These are phyloP conservation scores for Schwanniomyces etchellsii DNA, from an alignment of 1,139 yeast genomes.

Conservation along the genomic window DNA sequence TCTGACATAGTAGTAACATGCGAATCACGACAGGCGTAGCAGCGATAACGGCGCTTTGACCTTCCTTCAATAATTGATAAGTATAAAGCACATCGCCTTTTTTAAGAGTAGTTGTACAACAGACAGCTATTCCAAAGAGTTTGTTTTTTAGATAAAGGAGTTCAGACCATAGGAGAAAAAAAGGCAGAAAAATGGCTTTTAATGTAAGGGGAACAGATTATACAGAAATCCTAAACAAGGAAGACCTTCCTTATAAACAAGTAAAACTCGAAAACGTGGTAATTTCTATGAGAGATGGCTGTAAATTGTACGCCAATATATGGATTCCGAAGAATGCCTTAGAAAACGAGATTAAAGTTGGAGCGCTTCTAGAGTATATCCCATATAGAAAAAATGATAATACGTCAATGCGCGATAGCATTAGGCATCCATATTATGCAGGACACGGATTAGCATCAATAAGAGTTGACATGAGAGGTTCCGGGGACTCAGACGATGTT, in stretches of 20 bases:
- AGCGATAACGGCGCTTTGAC: no score
- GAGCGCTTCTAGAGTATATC: conserved; percentile 33
- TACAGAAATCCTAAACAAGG: conserved; percentile 14
- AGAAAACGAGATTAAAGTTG: conserved; percentile 17
- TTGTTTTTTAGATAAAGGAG: no score
- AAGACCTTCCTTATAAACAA: conserved; percentile 19
- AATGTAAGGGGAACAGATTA: conserved; percentile 19
- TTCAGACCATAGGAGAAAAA: no score
- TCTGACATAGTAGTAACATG: no score
- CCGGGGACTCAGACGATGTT: conserved; percentile 33
- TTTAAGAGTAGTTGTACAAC: no score
- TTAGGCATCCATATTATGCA: conserved; percentile 38
- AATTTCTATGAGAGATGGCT: conserved; percentile 30
- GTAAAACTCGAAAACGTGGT: conserved; percentile 23
- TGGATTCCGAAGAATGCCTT: conserved; percentile 30
- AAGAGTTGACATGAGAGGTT: conserved; percentile 39
- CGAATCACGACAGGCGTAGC: no score
- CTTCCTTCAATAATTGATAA: no score
- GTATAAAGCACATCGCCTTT: no score
- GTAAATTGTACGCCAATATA: conserved; percentile 26
- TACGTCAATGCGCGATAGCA: conserved; percentile 34
- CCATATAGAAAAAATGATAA: conserved; percentile 39
- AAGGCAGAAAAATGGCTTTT: background rate
- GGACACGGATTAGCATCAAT: conserved; percentile 37
- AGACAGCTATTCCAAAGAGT: no score